A percentile compares a stretch with the other conserved stretches of the same genome.
Conservation (phyloP, 176 grass and related monocot species). For the Triticum monococcum region DNA sequence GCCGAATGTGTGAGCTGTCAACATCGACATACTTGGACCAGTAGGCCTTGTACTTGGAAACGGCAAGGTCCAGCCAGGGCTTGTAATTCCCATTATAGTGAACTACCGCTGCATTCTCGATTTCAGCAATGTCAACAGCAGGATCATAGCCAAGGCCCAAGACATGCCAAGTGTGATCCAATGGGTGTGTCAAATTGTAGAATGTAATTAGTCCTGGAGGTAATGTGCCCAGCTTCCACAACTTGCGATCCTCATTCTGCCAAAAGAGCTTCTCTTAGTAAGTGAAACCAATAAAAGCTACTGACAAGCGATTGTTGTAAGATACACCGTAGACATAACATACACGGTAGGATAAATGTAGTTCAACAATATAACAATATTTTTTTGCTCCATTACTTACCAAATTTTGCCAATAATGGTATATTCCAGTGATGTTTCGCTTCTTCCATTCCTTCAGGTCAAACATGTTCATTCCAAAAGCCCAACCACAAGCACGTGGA, state of each 20-base stretch:
- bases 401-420: slow-evolving; percentile 97
- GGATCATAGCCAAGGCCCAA: slow-evolving; percentile 98
- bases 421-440: slow-evolving; percentile 95
- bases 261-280: slow-evolving; percentile 32
- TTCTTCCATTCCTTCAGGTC: slow-evolving; percentile 89
- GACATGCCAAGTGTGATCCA: slow-evolving; percentile 89
- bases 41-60: slow-evolving; percentile 85
- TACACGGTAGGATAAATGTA: slow-evolving; percentile 7
- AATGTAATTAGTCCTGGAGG: slow-evolving; percentile 96
- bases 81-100: slow-evolving; percentile 99
- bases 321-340: neutral
- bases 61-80: slow-evolving; percentile 95
- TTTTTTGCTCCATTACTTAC: slow-evolving; percentile 46
- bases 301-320: neutral
- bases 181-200: slow-evolving; percentile 89
- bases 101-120: slow-evolving; percentile 74
- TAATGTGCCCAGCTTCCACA: slow-evolving; percentile 92
- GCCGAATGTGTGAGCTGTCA: slow-evolving; percentile 57
- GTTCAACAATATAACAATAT: slow-evolving; percentile 20
- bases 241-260: slow-evolving; percentile 86
- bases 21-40: slow-evolving; percentile 88
- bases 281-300: slow-evolving; percentile 16
- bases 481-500: slow-evolving; percentile 93
- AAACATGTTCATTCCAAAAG: slow-evolving; percentile 99
- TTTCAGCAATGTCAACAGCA: slow-evolving; percentile 62